Percentiles rank a stretch among this genome's conserved stretches.
Conservation (phyloP, 305 asterid genomes). For the Rubia balearica region DNA sequence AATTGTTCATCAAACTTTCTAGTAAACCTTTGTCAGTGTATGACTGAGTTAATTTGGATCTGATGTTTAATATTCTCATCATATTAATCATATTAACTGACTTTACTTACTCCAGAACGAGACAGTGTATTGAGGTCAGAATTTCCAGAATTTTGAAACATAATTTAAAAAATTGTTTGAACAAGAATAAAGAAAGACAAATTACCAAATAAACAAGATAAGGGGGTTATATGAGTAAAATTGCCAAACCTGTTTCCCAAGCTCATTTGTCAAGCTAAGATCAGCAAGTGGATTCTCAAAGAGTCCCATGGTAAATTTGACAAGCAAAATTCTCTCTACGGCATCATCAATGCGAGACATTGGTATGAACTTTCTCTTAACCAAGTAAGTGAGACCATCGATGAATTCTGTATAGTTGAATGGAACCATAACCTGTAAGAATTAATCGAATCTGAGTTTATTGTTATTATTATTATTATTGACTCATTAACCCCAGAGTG, state of each 20-base stretch:
- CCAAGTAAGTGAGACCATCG: conserved; percentile 62
- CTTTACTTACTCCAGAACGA: neutral
- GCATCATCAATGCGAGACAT: conserved; percentile 85
- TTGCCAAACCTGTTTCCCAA: conserved; percentile 64
- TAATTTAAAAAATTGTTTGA: neutral
- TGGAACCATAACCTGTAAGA: conserved; percentile 76
- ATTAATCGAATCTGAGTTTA: conserved; percentile 24
- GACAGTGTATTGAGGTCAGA: neutral
- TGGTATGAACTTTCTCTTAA: conserved; percentile 52
- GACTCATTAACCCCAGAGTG: conserved; percentile 58
- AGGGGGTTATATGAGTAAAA: neutral
- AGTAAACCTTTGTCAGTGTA: neutral
- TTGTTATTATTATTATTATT: conserved; percentile 19
- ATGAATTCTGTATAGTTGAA: conserved; percentile 71
- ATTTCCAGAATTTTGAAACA: neutral
- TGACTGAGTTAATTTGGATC: neutral
- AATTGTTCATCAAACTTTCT: neutral
- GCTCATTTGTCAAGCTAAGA: conserved; percentile 63
- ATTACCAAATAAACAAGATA: neutral
- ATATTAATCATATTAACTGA: neutral
- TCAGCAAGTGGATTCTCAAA: conserved; percentile 85
- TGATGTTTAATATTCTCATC: neutral
- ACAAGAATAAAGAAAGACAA: neutral
- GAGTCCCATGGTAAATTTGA: conserved; percentile 82
- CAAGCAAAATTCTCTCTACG: conserved; percentile 61